Percentiles rank a stretch among this genome's conserved stretches.
These are phyloP conservation scores for Scedosporium dehoogii DNA, from an alignment of 2,329 filamentous ascomycete genomes.

Conservation along the genomic window DNA sequence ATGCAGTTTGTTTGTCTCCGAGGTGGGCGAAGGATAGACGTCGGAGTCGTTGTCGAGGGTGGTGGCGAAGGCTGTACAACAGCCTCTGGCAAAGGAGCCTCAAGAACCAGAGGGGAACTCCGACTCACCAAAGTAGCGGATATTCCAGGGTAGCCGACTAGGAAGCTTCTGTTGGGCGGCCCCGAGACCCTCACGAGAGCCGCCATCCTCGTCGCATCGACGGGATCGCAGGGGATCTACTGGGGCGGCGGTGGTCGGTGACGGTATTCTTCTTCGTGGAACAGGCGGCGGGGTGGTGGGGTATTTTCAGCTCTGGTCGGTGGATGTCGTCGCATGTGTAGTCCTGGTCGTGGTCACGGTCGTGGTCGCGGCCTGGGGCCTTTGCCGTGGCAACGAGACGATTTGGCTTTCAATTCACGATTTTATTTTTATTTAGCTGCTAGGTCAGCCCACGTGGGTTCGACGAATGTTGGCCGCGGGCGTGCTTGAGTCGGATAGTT, in stretches of 20 bases:
- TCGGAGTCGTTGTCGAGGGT: too few relatives aligned
- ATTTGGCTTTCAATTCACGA: too few relatives aligned
- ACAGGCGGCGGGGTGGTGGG: constrained; percentile 5
- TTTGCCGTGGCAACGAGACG: too few relatives aligned
- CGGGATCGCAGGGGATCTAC: background rate
- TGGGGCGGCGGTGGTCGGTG: constrained; percentile 1
- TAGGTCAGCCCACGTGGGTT: background rate
- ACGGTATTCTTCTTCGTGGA: background rate
- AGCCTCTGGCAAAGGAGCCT: too few relatives aligned
- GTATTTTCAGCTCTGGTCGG: background rate
- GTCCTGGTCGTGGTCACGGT: background rate
- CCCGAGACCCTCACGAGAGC: constrained; percentile 93
- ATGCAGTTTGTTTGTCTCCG: background rate
- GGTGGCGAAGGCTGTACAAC: too few relatives aligned
- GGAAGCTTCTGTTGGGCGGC: constrained; percentile 91
- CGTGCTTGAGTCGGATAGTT: background rate
- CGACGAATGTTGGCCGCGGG: background rate
- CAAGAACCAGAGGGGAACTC: background rate
- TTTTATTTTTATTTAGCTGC: too few relatives aligned
- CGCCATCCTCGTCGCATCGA: constrained; percentile 35
- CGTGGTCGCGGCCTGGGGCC: background rate
- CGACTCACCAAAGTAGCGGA: constrained; percentile 84
- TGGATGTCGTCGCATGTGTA: background rate
- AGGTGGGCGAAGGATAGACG: background rate
- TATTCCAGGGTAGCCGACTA: constrained; percentile 95